Conservation (phyloP, 805 yeast genomes). For the Nakazawaea anatomiae region DNA sequence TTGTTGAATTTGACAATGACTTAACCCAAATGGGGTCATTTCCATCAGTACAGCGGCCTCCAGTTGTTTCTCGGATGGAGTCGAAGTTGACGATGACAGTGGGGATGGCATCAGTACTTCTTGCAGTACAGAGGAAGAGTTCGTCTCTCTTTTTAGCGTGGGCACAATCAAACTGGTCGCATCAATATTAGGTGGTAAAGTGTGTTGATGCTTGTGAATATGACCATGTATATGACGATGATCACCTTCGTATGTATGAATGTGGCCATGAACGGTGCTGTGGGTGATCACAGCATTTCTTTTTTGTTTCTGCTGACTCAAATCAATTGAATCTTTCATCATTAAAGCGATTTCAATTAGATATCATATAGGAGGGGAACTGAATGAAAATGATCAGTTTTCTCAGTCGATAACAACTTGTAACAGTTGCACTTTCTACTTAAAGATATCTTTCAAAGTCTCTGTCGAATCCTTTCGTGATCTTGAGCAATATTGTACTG, state of each 20-base stretch:
- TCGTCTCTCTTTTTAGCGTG: not conserved
- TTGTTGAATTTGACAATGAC: slow-evolving; percentile 10
- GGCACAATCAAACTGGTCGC: not conserved
- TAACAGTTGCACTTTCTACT: too few species aligned
- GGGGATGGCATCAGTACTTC: not conserved
- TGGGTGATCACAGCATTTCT: slow-evolving; percentile 6
- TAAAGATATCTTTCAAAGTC: too few species aligned
- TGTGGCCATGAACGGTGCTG: slow-evolving; percentile 10
- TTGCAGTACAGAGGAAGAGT: not conserved
- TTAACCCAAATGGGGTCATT: not conserved
- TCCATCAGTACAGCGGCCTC: not conserved
- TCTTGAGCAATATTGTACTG: too few species aligned
- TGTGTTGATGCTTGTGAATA: slow-evolving; percentile 11
- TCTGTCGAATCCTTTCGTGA: too few species aligned
- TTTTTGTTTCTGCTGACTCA: not conserved
- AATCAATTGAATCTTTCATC: not conserved
- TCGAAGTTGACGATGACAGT: not conserved
- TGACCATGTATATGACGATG: slow-evolving; percentile 14
- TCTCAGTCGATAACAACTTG: too few species aligned
- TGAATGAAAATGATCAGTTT: too few species aligned
- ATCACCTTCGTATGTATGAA: slow-evolving; percentile 8
- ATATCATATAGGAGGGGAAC: too few species aligned
- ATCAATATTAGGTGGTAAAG: slow-evolving; percentile 6
- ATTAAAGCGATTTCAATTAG: not conserved
- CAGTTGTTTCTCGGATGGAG: not conserved